These are phyloP conservation scores for Conringia planisiliqua DNA, from an alignment of 345 rosid species.

Conservation along the genomic window DNA sequence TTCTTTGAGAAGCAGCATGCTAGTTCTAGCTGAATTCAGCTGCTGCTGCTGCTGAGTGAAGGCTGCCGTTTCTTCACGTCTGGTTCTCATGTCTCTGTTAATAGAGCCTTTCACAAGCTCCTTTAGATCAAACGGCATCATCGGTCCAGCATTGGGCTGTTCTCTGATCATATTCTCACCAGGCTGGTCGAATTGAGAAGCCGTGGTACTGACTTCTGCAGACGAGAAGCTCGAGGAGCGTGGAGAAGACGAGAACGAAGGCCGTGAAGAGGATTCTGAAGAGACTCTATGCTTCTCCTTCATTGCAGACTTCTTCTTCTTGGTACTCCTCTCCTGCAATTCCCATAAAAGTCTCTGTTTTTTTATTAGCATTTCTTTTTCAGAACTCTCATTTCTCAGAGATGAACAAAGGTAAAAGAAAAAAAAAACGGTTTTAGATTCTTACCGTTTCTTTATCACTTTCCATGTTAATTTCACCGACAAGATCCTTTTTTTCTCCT, in stretches of 20 bases:
- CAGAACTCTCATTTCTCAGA: not conserved
- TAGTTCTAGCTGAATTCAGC: constrained; percentile 41
- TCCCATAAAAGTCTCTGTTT: not conserved
- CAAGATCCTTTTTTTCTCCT: constrained; percentile 48
- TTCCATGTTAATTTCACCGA: constrained; percentile 34
- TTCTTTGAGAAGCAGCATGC: constrained; percentile 38
- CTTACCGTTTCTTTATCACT: constrained; percentile 48
- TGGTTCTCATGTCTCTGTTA: constrained; percentile 55
- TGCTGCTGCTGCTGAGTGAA: constrained; percentile 20
- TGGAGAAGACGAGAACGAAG: constrained; percentile 69
- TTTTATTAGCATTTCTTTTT: not conserved
- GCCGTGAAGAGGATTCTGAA: constrained; percentile 62
- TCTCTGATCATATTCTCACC: constrained; percentile 31
- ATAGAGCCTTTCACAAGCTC: constrained; percentile 61
- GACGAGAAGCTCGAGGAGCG: constrained; percentile 74
- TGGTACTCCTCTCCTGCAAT: constrained; percentile 54
- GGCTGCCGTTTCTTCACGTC: constrained; percentile 2
- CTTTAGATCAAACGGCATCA: constrained; percentile 40
- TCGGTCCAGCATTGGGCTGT: constrained; percentile 32
- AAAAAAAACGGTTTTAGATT: not conserved
- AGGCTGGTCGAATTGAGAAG: constrained; percentile 50
- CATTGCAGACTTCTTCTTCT: constrained; percentile 25
- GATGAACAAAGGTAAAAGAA: not conserved
- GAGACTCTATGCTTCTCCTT: constrained; percentile 62
- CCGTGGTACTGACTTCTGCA: constrained; percentile 44